Percentiles rank a stretch among this genome's conserved stretches.
These are phyloP conservation scores for Alliaria petiolata DNA, from an alignment of 345 rosid genomes.

Conservation along the genomic window DNA sequence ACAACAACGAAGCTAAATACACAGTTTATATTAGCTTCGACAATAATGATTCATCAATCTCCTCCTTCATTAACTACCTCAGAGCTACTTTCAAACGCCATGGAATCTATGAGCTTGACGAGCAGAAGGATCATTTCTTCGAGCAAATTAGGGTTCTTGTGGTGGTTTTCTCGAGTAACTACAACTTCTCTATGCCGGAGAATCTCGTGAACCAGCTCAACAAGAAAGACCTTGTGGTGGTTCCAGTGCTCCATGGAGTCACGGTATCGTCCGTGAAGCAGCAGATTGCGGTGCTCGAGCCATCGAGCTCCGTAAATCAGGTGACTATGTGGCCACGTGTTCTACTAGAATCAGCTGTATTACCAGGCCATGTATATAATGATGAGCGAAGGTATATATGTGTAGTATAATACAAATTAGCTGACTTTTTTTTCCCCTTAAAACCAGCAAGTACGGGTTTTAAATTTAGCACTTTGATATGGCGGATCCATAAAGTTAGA, in stretches of 20 bases:
- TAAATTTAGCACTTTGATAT: too few species aligned
- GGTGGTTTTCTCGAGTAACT: neutral
- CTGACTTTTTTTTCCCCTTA: neutral
- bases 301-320: neutral
- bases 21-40: neutral
- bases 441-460: too few species aligned
- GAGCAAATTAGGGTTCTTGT: neutral
- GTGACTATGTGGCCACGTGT: neutral
- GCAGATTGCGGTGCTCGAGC: neutral
- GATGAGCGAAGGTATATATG: neutral
- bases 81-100: neutral
- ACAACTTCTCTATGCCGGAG: neutral
- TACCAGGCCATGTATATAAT: neutral
- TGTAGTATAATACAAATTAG: neutral
- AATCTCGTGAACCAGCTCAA: neutral
- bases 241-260: neutral
- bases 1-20: neutral
- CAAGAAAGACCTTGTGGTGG: neutral
- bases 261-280: neutral
- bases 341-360: neutral
- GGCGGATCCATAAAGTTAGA: too few species aligned
- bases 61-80: neutral
- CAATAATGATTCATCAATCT: neutral
- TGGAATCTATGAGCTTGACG: neutral
- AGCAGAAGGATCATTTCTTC: neutral